A percentile compares a stretch with the other conserved stretches of the same genome.
Conservation (phyloP, 2,329 filamentous ascomycete species). For the Fulvia fulva region DNA sequence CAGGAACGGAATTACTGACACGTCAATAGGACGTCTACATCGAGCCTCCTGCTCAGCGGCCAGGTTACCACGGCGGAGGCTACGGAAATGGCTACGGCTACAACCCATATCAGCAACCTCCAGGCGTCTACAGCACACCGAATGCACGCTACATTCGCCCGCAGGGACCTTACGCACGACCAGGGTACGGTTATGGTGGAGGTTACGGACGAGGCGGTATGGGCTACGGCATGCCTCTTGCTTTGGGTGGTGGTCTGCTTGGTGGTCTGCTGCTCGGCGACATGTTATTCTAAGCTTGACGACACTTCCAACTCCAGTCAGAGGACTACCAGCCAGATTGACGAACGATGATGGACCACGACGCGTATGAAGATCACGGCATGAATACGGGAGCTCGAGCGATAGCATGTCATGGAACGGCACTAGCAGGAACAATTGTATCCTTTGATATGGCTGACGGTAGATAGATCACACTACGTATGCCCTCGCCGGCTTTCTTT, state of each 20-base stretch:
- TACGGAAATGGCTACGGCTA: constrained; percentile 27
- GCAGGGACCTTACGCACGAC: constrained; percentile 44
- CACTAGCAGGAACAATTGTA: too few species aligned
- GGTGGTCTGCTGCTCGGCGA: constrained; percentile 48
- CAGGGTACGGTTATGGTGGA: constrained; percentile 33
- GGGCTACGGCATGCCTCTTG: constrained; percentile 42
- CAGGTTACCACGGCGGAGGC: constrained; percentile 26
- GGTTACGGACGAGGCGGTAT: constrained; percentile 30
- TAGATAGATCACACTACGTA: too few species aligned
- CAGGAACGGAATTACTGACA: neutral
- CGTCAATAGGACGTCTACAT: constrained; percentile 50
- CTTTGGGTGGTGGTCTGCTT: constrained; percentile 44
- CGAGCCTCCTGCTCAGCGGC: constrained; percentile 46
- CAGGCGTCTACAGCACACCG: constrained; percentile 43
- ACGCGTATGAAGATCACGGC: too few species aligned
- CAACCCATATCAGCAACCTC: constrained; percentile 42
- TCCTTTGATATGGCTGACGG: too few species aligned
- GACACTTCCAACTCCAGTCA: too few species aligned
- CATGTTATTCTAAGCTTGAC: constrained; percentile 28
- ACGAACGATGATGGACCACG: neutral
- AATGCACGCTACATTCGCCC: constrained; percentile 51
- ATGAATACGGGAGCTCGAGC: too few species aligned
- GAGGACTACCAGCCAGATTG: neutral
- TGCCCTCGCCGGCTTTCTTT: too few species aligned
- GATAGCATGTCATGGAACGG: too few species aligned